phyloP scores from a whole-genome alignment of 2,329 filamentous ascomycete genomes.

The Sporothrix mexicana region DNA sequence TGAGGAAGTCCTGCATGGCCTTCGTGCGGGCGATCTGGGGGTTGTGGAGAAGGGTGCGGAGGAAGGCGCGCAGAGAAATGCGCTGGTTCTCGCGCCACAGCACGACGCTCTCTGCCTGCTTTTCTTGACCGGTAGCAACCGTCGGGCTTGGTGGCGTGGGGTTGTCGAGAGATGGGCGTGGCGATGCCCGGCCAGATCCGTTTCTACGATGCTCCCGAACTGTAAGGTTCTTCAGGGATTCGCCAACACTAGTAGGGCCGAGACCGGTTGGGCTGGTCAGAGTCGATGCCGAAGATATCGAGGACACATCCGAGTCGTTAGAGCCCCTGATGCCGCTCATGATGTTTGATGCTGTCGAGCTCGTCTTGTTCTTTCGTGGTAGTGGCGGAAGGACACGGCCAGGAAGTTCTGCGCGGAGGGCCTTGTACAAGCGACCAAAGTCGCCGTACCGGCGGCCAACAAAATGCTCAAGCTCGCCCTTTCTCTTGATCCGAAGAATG shows the following conservation, averaged over 20 bases:
- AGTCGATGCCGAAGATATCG: slow-evolving; percentile 80
- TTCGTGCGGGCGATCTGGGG: slow-evolving; percentile 81
- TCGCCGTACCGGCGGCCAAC: slow-evolving; percentile 88
- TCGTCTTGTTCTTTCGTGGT: slow-evolving; percentile 89
- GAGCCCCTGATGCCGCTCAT: slow-evolving; percentile 59
- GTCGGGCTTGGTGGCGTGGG: slow-evolving; percentile 42
- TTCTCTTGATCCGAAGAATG: slow-evolving; percentile 80
- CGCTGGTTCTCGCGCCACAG: slow-evolving; percentile 88
- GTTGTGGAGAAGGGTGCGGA: slow-evolving; percentile 86
- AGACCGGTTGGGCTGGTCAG: slow-evolving; percentile 48
- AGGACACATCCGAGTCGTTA: slow-evolving; percentile 77
- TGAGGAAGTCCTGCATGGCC: slow-evolving; percentile 84
- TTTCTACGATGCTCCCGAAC: slow-evolving; percentile 45
- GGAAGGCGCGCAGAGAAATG: slow-evolving; percentile 86
- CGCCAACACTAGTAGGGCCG: slow-evolving; percentile 41
- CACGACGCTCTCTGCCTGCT: slow-evolving; percentile 49
- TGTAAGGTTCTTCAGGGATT: slow-evolving; percentile 50
- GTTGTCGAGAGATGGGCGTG: slow-evolving; percentile 54
- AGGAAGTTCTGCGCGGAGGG: slow-evolving; percentile 81
- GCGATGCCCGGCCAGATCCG: slow-evolving; percentile 49
- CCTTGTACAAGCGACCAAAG: slow-evolving; percentile 80
- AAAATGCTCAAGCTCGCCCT: slow-evolving; percentile 75
- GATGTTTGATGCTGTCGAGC: slow-evolving; percentile 67
- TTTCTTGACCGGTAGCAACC: slow-evolving; percentile 39
- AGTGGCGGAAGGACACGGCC: slow-evolving; percentile 87